A percentile compares a stretch with the other conserved stretches of the same genome.
Conservation (phyloP, 129 eudicot species). For the Solidago caesia region DNA sequence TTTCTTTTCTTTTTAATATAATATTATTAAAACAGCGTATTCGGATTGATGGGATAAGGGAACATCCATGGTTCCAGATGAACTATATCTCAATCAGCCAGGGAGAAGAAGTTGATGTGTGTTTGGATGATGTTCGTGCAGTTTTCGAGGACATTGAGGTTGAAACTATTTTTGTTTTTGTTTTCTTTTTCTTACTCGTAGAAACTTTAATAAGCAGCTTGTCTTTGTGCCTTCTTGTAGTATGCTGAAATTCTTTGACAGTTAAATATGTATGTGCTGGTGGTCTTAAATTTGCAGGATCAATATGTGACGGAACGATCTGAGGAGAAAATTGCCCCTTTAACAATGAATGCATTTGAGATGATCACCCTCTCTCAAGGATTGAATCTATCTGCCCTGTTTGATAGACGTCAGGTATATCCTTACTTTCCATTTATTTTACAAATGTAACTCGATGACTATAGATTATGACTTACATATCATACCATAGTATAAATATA, state of each 20-base stretch:
- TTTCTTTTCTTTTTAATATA: neutral
- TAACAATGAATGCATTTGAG: slow-evolving; percentile 98
- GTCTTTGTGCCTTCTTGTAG: slow-evolving; percentile 3
- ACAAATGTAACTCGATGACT: slow-evolving; percentile 13
- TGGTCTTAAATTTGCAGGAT: slow-evolving; percentile 57
- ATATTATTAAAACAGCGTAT: slow-evolving; percentile 58
- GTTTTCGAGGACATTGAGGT: slow-evolving; percentile 97
- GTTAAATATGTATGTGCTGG: slow-evolving; percentile 8
- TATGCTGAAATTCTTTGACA: neutral
- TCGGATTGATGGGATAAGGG: slow-evolving; percentile 63
- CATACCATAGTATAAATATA: neutral
- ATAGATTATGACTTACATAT: neutral
- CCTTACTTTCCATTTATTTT: slow-evolving; percentile 1
- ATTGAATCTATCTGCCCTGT: slow-evolving; percentile 81
- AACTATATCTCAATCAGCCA: slow-evolving; percentile 60
- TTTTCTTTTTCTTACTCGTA: neutral
- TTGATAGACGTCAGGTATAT: slow-evolving; percentile 93
- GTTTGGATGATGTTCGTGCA: slow-evolving; percentile 86
- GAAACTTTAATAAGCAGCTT: neutral
- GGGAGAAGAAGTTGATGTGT: slow-evolving; percentile 75
- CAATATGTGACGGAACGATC: slow-evolving; percentile 71
- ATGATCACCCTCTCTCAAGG: slow-evolving; percentile 99
- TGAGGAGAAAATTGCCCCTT: slow-evolving; percentile 51
- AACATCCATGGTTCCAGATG: slow-evolving; percentile 77
- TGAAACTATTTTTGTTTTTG: neutral